Evolutionary conservation across 768 basidiomycete genomes (phyloP), one percentile per base, ranked within the genome.

Genomic region (Lactifluus piperatus): DNA sequence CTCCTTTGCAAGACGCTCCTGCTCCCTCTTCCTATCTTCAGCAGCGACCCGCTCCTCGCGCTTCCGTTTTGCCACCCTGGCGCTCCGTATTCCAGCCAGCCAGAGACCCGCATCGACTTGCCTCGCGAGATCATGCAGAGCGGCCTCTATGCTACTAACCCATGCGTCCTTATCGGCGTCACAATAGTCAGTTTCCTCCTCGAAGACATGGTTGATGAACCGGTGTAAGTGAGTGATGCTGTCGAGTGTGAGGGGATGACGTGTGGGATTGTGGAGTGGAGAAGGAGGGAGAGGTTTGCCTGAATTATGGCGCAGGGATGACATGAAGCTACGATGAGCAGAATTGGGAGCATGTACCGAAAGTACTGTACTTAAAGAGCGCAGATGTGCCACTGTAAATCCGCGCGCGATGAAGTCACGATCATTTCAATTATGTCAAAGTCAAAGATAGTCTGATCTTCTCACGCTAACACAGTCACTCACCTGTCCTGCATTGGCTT

Each of bases 151-250:
- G 18, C 24, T 22, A 5, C 37, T 36, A 22, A 41, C 29, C 57
- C 64, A 65, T 30, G 44, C 53, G 18, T 54, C 57, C 16, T 53
- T 55, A 18, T 62, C 53, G 27, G 18, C 61, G 32, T 55, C 61
- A 13, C 52, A 52, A 18, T 46, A 49, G n/a, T n/a, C 7, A 6
- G 62, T 47, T 34, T 64, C 61, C 26, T 64, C 64, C 29, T 56
- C 54, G 20, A 64, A 45, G 4, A 34, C 50, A 49, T 56, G 51
- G 2, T 37, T 10, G 45, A 63, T 27, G 14, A 64, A 30, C 7
- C 29, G 47, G 18, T 29, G 57, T 16, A 64, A 26, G 41, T 64
- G 64, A 39, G 45, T 39, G 5, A 27, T 13, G 20, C 53, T 59
- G 20, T 62, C 57, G 30, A 64, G 26, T 7, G 64, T 56, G 41